Base-by-base conservation (phyloP, 2,329 filamentous ascomycete genomes). In the Phaeosphaeriaceae sp. region DNA sequence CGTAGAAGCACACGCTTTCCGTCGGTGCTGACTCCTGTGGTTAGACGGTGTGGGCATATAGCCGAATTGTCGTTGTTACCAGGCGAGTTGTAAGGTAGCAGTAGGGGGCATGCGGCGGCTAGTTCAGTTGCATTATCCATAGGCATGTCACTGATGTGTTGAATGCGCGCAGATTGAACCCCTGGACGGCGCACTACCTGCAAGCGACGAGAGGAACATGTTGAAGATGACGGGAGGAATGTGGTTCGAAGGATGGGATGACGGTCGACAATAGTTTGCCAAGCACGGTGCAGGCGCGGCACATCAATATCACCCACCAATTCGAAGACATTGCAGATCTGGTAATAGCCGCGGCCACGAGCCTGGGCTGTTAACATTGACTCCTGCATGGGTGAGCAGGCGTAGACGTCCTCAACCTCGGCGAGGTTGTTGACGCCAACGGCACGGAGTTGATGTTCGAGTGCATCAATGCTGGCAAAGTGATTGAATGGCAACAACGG, bases 211-310 rank as follows among this genome's bases (percentile, higher is more conserved):
- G 23, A 8, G 7, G 23, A 26, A 26, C 11, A 8, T 26, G 23
- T 26, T 11, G 23, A 26, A 26, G 23, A 26, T 26, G 2, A 11
- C 23, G 23, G 23, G 2, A 26, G 23, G 23, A 62, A 56, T 4
- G 58, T 44, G 11, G 61, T 61, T 15, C 61, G 37, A 7, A 64
- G 48, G 20, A 52, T 36, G 3, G 54, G 20, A 30, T 62, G 57
- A 4, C 54, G 48, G 16, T 49, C 37, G 12, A 58, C 51, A 2
- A 62, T 57, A 20, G 15, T 16, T 29, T 46, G 39, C 61, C 61
- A 64, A 4, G 57, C 52, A 3, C 49, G 29, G 9, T 42, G 30
- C 9, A 64, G 20, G 16, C 33, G 36, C 17, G 39, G 3, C 17
- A 21, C 17, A 26, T 44, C 26, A 9, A 64, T 47, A 3, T 33